A percentile compares a stretch with the other conserved stretches of the same genome.
Conservation (phyloP, 306 rosid genomes). For the Cucurbita pepo region DNA sequence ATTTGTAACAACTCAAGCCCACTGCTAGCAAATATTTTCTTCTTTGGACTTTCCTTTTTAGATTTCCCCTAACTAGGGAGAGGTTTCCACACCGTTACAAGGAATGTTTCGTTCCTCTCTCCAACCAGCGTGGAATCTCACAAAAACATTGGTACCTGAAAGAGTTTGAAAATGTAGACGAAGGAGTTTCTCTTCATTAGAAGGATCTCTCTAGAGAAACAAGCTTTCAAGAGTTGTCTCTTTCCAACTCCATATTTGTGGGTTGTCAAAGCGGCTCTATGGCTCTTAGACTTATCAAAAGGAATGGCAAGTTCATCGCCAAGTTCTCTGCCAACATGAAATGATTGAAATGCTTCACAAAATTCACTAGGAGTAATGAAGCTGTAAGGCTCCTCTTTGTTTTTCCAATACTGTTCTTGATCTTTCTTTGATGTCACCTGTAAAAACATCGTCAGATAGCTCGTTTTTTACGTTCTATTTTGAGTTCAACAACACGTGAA, state of each 20-base stretch:
- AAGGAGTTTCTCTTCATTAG: slow-evolving; percentile 36
- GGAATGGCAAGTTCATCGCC: slow-evolving; percentile 21
- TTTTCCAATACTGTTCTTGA: slow-evolving; percentile 32
- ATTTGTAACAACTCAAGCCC: too few relatives aligned
- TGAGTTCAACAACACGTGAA: too few relatives aligned
- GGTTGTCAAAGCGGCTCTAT: slow-evolving; percentile 30
- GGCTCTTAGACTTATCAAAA: slow-evolving; percentile 25
- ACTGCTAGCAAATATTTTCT: too few relatives aligned
- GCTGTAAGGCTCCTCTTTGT: slow-evolving; percentile 11
- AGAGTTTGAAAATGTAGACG: slow-evolving; percentile 23
- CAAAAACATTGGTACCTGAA: slow-evolving; percentile 6
- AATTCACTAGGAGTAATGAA: slow-evolving; percentile 19
- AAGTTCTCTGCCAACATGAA: slow-evolving; percentile 17
- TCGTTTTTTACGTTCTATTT: too few relatives aligned
- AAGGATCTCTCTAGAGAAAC: slow-evolving; percentile 25
- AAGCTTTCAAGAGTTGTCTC: slow-evolving; percentile 18
- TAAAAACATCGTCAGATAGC: too few relatives aligned
- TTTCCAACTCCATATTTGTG: slow-evolving; percentile 14
- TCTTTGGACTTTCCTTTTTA: too few relatives aligned
- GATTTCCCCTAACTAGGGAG: too few relatives aligned
- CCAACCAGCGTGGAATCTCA: too few relatives aligned
- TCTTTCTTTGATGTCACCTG: slow-evolving; percentile 40
- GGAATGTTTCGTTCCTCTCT: too few relatives aligned
- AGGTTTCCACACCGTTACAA: too few relatives aligned
- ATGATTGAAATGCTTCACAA: slow-evolving; percentile 18